Evolutionary conservation across 768 basidiomycete genomes (phyloP).

Genomic region (Exidia glandulosa): DNA sequence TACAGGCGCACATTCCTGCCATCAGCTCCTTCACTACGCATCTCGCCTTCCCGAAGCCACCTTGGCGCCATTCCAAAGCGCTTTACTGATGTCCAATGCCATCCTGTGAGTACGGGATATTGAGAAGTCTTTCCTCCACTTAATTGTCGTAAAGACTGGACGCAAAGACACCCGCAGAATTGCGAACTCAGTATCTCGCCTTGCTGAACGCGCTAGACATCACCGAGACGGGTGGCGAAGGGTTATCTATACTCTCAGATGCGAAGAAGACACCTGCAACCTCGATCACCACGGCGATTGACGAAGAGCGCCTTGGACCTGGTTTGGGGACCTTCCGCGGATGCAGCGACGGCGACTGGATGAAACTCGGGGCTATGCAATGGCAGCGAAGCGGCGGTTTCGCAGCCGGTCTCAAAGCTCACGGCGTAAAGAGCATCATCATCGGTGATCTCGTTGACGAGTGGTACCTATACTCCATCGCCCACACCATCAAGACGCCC

Average conservation of each 20-base stretch:
- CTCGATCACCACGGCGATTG: constrained; percentile 46
- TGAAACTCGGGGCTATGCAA: constrained; percentile 49
- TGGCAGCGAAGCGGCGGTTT: constrained; percentile 58
- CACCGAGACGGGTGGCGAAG: constrained; percentile 39
- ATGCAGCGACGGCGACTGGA: constrained; percentile 48
- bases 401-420: constrained; percentile 38
- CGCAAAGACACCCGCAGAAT: constrained; percentile 49
- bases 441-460: constrained; percentile 65
- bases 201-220: constrained; percentile 46
- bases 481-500: constrained; percentile 41
- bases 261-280: constrained; percentile 35
- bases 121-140: too few species aligned
- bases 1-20: constrained; percentile 60
- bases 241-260: constrained; percentile 42
- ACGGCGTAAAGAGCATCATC: constrained; percentile 49
- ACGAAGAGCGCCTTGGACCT: constrained; percentile 40
- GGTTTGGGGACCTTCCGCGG: constrained; percentile 59
- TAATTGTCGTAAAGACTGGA: constrained; percentile 25
- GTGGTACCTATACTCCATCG: constrained; percentile 69
- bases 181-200: constrained; percentile 51
- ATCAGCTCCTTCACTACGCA: constrained; percentile 61
- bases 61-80: constrained; percentile 54
- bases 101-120: constrained; percentile 37
- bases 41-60: constrained; percentile 47
- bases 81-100: constrained; percentile 62